A percentile compares a stretch with the other conserved stretches of the same genome.
Conservation (phyloP, 1,284 basidiomycete species). For the Sporisorium scitamineum region DNA sequence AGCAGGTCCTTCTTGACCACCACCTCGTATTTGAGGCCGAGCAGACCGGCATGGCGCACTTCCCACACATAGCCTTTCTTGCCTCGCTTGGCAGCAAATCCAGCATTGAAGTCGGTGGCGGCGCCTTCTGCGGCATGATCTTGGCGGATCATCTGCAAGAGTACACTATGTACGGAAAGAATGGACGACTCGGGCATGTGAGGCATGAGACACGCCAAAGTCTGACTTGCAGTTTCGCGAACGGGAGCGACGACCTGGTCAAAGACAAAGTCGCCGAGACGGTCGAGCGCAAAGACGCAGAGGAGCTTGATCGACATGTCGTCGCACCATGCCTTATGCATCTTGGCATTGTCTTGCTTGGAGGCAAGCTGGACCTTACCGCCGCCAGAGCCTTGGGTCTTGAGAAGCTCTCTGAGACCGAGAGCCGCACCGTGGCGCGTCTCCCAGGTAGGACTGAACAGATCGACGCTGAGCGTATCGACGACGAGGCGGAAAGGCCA, state of each 20-base stretch:
- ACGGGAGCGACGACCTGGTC: conserved; percentile 98
- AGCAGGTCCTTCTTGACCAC: conserved; percentile 89
- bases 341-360: conserved; percentile 37
- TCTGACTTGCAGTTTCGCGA: conserved; percentile 94
- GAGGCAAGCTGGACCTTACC: conserved; percentile 74
- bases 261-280: conserved; percentile 96
- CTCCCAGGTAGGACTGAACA: conserved; percentile 90
- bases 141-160: conserved; percentile 94
- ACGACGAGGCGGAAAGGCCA: conserved; percentile 92
- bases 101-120: conserved; percentile 17
- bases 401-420: conserved; percentile 88
- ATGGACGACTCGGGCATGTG: conserved; percentile 84
- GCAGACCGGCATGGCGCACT: conserved; percentile 92
- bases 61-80: conserved; percentile 86
- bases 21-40: conserved; percentile 97
- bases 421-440: conserved; percentile 93
- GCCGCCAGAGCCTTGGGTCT: conserved; percentile 83
- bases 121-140: conserved; percentile 72
- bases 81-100: conserved; percentile 71
- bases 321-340: conserved; percentile 88
- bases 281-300: conserved; percentile 91
- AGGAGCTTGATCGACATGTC: conserved; percentile 87
- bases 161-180: conserved; percentile 81
- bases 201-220: conserved; percentile 86
- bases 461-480: conserved; percentile 83